phyloP scores from a whole-genome alignment of 2,329 filamentous ascomycete genomes.

The Cladobotryum mycophilum region DNA sequence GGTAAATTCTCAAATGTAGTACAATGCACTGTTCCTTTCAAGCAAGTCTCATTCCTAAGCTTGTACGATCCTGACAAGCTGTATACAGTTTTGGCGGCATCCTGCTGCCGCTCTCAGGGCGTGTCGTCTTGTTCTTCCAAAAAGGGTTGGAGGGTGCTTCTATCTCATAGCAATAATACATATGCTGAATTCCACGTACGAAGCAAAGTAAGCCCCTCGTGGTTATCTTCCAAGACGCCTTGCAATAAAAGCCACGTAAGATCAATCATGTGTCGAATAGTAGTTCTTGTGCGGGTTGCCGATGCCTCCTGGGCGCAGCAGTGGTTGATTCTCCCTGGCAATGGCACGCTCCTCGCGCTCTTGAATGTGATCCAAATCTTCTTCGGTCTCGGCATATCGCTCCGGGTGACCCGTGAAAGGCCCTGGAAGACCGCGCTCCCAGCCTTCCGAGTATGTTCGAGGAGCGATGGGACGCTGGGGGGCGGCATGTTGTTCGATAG shows the following conservation, averaged over 20 bases:
- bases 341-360: constrained; percentile 47
- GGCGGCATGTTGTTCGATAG: constrained; percentile 20
- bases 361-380: constrained; percentile 44
- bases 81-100: too few species aligned
- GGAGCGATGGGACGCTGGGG: constrained; percentile 32
- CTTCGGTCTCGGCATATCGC: constrained; percentile 44
- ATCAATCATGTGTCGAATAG: constrained; percentile 20
- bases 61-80: too few species aligned
- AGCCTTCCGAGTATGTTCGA: constrained; percentile 43
- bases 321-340: constrained; percentile 43
- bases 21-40: too few species aligned
- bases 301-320: constrained; percentile 45
- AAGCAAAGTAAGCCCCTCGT: too few species aligned
- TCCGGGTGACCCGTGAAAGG: constrained; percentile 48
- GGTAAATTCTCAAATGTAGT: too few species aligned
- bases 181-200: too few species aligned
- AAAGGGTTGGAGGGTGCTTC: too few species aligned
- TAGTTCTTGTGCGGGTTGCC: constrained; percentile 39
- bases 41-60: too few species aligned
- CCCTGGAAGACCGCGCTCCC: constrained; percentile 45
- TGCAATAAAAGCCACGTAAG: constrained; percentile 13
- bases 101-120: too few species aligned
- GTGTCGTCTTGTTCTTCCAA: too few species aligned
- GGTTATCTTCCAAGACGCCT: not conserved
- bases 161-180: too few species aligned